Percentiles rank a stretch among this genome's conserved stretches.
These are phyloP conservation scores for Termitomyces sp. DNA, from an alignment of 768 basidiomycete genomes.

Conservation along the genomic window DNA sequence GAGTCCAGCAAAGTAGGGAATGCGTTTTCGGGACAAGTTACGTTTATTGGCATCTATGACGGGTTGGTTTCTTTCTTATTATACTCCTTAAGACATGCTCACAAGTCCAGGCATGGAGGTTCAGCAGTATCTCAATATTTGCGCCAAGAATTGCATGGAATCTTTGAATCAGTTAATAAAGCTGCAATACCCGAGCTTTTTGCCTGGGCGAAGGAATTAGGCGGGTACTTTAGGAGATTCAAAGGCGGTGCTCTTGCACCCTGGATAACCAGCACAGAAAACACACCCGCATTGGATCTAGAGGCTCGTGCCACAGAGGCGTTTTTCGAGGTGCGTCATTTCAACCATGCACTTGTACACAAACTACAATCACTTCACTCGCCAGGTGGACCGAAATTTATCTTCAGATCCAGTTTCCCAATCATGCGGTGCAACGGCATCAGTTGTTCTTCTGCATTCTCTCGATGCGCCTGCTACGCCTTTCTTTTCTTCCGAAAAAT, in stretches of 20 bases:
- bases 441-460: conserved; percentile 87
- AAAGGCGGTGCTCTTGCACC: conserved; percentile 73
- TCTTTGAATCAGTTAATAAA: conserved; percentile 79
- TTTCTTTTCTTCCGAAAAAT: conserved; percentile 74
- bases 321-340: conserved; percentile 73
- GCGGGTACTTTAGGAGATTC: conserved; percentile 91
- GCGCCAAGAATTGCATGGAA: conserved; percentile 78
- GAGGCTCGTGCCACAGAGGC: conserved; percentile 85
- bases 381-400: conserved; percentile 71
- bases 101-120: conserved; percentile 73
- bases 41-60: conserved; percentile 90
- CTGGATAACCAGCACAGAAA: conserved; percentile 46
- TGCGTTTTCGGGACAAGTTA: conserved; percentile 65
- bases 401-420: conserved; percentile 67
- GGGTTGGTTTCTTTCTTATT: conserved; percentile 49
- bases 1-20: conserved; percentile 52
- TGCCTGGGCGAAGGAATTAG: conserved; percentile 72
- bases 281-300: conserved; percentile 52
- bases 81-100: conserved; percentile 1
- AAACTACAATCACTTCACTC: neutral
- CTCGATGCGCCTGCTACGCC: conserved; percentile 77
- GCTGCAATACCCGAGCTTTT: conserved; percentile 70
- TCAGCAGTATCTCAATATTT: conserved; percentile 86
- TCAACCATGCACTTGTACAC: neutral
- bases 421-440: conserved; percentile 86